Evolutionary conservation across 2,329 filamentous ascomycete species (phyloP).

Genomic region (Pestalotiopsis sp.): DNA sequence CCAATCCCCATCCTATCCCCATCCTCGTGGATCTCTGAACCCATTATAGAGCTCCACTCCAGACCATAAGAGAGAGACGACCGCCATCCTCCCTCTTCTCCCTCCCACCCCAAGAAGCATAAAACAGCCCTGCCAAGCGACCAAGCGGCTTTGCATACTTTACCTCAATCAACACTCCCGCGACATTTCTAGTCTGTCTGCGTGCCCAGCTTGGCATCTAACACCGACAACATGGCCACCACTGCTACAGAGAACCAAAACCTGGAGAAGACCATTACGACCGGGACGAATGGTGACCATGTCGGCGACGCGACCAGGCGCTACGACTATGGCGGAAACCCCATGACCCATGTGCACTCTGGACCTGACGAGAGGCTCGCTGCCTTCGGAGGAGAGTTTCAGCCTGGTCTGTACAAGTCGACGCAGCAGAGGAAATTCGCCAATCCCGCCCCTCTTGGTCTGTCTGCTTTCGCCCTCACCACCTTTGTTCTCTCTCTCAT

Average conservation of each 20-base stretch:
- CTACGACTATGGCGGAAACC: conserved; percentile 42
- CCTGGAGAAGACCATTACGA: conserved; percentile 14
- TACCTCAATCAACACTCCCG: not conserved
- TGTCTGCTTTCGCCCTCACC: conserved; percentile 79
- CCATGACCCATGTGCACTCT: conserved; percentile 38
- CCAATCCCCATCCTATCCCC: not conserved
- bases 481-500: conserved; percentile 78
- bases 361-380: conserved; percentile 44
- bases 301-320: conserved; percentile 25
- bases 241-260: conserved; percentile 19
- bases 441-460: conserved; percentile 78
- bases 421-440: conserved; percentile 72
- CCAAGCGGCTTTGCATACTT: not conserved
- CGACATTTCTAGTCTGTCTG: not conserved
- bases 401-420: conserved; percentile 69
- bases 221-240: conserved; percentile 22
- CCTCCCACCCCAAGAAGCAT: not conserved
- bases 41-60: conserved; percentile 8
- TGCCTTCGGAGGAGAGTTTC: conserved; percentile 73
- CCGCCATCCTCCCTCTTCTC: not conserved
- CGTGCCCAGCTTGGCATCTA: not conserved
- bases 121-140: not conserved
- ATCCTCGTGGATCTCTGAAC: conserved; percentile 4
- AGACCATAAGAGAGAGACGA: not conserved
- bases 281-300: conserved; percentile 15